Base-by-base conservation (phyloP, 371 early-diverging fungal species). In the Thermomucor indicae-seudaticae region DNA sequence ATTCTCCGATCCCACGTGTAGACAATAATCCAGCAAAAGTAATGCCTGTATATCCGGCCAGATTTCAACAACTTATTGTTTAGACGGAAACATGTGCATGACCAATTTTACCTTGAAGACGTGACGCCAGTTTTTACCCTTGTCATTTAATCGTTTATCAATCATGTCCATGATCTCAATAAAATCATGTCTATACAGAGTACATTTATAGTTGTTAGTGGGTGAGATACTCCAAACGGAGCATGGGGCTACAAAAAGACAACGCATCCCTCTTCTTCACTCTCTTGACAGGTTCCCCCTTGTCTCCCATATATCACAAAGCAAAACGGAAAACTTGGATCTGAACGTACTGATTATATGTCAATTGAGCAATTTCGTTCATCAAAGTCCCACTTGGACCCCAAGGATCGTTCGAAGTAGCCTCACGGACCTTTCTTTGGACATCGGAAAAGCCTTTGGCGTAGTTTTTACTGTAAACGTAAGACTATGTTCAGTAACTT, bases 121-220 rank as follows among this genome's bases (percentile, higher is more conserved):
- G 67, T 98, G 98, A 40, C 97, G 79, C 98, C 98, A 98, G 76
- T 95, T 88, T 73, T 93, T 95, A 14, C 98, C 98, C 54, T 89
- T 85, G 70, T 97, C 97, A 62, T 97, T 96, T 60, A 98, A 65
- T 14, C 97, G 80, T 79, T 93, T 96, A 67, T 97, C 97, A 30
- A 98, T 64, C 72, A 97, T 94, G 60, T 94, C 93, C 96, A 98
- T 96, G 42, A 98, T 88, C 58, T 93, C 96, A 53, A 90, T 58
- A 80, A 95, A 95, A 39, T 89, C 86, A 49, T 88, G 86, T 46
- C 96, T 97, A 68, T n/a, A 28, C 24, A 30, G 43, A 52, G 19
- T 11, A 6, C 14, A 17, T 8, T 4, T 44, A 4, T 10, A 29
- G 8, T 23, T 34, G 42, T 23, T 10, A 57, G 19, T 11, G 7